phyloP scores from a whole-genome alignment of 805 yeast species.

The Debaryomyces hansenii region DNA sequence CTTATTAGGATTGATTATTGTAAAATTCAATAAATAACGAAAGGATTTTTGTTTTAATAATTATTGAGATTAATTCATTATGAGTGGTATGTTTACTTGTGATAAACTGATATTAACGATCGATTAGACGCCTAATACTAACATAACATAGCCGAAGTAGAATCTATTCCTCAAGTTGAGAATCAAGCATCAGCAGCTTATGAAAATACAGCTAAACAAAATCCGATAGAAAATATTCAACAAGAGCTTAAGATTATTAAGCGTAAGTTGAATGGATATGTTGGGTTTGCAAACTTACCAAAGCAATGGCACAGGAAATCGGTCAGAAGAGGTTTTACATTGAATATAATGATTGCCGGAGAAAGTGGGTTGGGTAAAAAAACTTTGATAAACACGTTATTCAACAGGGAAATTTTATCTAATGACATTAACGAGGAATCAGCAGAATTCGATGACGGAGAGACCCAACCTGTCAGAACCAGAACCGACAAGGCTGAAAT shows the following conservation, averaged over 20 bases:
- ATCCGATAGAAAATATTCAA: constrained; percentile 12
- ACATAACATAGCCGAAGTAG: constrained; percentile 1
- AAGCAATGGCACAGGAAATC: constrained; percentile 98
- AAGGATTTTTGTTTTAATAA: background rate
- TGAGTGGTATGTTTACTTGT: background rate
- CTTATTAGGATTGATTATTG: background rate
- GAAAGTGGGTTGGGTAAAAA: constrained; percentile 92
- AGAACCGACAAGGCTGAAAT: constrained; percentile 36
- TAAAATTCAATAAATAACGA: background rate
- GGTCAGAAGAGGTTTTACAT: constrained; percentile 81
- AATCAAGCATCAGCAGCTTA: background rate
- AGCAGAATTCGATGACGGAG: constrained; percentile 22
- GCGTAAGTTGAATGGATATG: constrained; percentile 86
- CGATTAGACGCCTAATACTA: background rate
- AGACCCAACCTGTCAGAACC: constrained; percentile 27
- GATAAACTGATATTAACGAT: background rate
- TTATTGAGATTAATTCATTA: background rate
- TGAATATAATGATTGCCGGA: constrained; percentile 88
- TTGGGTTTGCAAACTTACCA: constrained; percentile 96
- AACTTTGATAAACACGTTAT: constrained; percentile 87
- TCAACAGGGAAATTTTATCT: constrained; percentile 44
- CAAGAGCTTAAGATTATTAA: constrained; percentile 63
- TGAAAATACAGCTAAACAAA: background rate
- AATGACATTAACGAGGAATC: constrained; percentile 7
- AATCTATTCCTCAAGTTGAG: constrained; percentile 1